Percentiles rank a stretch among this genome's conserved stretches.
Conservation (phyloP, 2,329 filamentous ascomycete species). For the Aureobasidium leucospermi region DNA sequence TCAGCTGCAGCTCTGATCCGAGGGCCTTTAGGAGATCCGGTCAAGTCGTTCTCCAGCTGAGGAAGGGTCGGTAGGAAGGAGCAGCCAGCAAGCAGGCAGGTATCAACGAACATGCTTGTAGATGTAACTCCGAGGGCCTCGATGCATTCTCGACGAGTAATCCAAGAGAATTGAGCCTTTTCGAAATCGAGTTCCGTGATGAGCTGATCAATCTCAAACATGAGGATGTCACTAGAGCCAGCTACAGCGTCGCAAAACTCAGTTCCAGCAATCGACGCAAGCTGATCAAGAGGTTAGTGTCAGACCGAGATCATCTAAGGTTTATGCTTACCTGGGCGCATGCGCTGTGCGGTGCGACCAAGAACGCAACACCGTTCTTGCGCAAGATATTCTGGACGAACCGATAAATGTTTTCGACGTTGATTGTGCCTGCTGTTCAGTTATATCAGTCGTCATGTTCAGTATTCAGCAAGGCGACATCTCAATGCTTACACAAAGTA, state of each 20-base stretch:
- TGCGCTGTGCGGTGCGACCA: conserved; percentile 81
- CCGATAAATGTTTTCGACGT: conserved; percentile 64
- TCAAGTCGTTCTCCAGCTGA: conserved; percentile 49
- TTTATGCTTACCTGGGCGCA: conserved; percentile 63
- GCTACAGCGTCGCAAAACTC: conserved; percentile 68
- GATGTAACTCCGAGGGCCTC: conserved; percentile 56
- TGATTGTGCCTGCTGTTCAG: conserved; percentile 55
- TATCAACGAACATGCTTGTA: conserved; percentile 74
- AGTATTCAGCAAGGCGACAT: neutral
- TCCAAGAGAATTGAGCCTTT: conserved; percentile 54
- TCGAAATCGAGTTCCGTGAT: conserved; percentile 66
- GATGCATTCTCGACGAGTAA: conserved; percentile 62
- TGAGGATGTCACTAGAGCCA: conserved; percentile 74
- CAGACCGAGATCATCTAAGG: neutral
- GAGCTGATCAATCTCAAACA: conserved; percentile 75
- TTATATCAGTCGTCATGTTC: conserved; percentile 16
- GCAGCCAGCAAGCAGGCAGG: conserved; percentile 74
- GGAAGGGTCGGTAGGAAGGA: conserved; percentile 75
- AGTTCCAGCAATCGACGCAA: conserved; percentile 12
- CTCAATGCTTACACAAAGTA: conserved; percentile 32
- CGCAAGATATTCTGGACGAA: conserved; percentile 69
- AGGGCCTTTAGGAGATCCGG: conserved; percentile 20
- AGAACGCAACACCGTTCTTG: conserved; percentile 62
- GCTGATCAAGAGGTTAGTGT: conserved; percentile 21
- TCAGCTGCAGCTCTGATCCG: conserved; percentile 71